phyloP scores from a whole-genome alignment of 768 basidiomycete genomes.

The Mycena kentingensis region DNA sequence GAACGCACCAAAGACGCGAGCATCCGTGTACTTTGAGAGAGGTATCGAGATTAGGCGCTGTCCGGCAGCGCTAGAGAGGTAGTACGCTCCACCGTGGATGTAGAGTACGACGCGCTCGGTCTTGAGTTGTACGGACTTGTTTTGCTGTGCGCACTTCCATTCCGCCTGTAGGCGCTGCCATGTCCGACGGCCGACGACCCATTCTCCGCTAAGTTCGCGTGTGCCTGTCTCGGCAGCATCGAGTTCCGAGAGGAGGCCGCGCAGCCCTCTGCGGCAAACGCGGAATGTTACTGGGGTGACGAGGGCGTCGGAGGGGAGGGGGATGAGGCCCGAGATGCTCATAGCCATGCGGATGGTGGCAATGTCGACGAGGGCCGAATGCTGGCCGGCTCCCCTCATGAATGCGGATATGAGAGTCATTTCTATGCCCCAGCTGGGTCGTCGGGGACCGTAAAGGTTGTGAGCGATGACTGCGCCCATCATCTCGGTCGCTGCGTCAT shows the following conservation, averaged over 20 bases:
- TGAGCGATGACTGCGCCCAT: slow-evolving; percentile 75
- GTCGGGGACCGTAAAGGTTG: slow-evolving; percentile 83
- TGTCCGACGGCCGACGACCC: slow-evolving; percentile 91
- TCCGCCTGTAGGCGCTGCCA: slow-evolving; percentile 88
- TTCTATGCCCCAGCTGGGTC: slow-evolving; percentile 91
- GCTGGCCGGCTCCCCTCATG: slow-evolving; percentile 80
- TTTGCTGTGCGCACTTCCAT: slow-evolving; percentile 56
- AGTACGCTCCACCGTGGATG: slow-evolving; percentile 97
- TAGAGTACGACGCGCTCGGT: slow-evolving; percentile 88
- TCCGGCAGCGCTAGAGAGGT: slow-evolving; percentile 86
- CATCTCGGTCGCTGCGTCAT: slow-evolving; percentile 42
- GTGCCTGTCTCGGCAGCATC: slow-evolving; percentile 76
- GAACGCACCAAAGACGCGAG: slow-evolving; percentile 73
- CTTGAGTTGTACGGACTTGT: slow-evolving; percentile 30
- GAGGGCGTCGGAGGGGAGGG: slow-evolving; percentile 88
- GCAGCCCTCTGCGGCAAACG: slow-evolving; percentile 69
- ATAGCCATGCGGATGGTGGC: slow-evolving; percentile 66
- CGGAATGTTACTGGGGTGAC: slow-evolving; percentile 93
- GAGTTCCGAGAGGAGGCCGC: slow-evolving; percentile 75
- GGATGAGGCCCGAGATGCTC: slow-evolving; percentile 77
- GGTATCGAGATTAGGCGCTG: slow-evolving; percentile 91
- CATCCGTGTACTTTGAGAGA: slow-evolving; percentile 83
- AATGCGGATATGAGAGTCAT: slow-evolving; percentile 89
- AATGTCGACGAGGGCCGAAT: slow-evolving; percentile 83
- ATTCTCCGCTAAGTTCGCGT: slow-evolving; percentile 89